Conservation (phyloP, 2,329 filamentous ascomycete species). For the Arthrobotrys megalospora region DNA sequence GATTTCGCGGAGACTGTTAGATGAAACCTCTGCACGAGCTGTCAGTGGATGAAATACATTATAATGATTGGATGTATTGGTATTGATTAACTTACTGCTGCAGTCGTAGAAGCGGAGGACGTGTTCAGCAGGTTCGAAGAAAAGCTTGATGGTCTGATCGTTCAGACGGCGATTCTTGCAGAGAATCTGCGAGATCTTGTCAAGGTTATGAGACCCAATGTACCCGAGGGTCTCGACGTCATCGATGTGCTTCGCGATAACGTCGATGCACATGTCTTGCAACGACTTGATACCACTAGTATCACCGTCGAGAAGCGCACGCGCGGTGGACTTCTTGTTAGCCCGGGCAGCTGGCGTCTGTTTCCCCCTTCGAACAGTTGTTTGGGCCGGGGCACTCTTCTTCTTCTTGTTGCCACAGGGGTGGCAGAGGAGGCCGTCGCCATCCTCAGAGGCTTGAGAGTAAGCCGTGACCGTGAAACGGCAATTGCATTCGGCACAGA, state of each 20-base stretch:
- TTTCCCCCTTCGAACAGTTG: conserved; percentile 58
- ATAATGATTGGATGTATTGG: background rate
- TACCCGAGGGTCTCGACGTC: conserved; percentile 63
- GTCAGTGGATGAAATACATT: background rate
- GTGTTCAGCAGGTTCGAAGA: conserved; percentile 62
- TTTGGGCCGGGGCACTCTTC: conserved; percentile 58
- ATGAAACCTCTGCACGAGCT: conserved; percentile 59
- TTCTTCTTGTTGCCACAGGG: conserved; percentile 62
- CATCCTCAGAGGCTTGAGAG: conserved; percentile 56
- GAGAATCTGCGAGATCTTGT: conserved; percentile 64
- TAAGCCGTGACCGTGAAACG: conserved; percentile 64
- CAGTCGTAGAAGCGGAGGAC: conserved; percentile 63
- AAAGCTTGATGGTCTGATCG: conserved; percentile 63
- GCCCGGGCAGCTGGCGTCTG: conserved; percentile 44
- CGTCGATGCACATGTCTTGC: conserved; percentile 63
- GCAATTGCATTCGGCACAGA: conserved; percentile 63
- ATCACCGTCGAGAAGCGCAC: conserved; percentile 62
- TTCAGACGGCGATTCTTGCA: conserved; percentile 63
- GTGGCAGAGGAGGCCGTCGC: conserved; percentile 63
- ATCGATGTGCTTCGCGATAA: conserved; percentile 64
- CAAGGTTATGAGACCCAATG: conserved; percentile 63
- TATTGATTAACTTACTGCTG: conserved; percentile 60
- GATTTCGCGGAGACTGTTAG: conserved; percentile 62
- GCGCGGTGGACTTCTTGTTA: conserved; percentile 61
- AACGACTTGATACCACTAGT: conserved; percentile 60